Evolutionary conservation across 176 grass and related monocot genomes (phyloP).

Genomic region (Eleusine coracana): DNA sequence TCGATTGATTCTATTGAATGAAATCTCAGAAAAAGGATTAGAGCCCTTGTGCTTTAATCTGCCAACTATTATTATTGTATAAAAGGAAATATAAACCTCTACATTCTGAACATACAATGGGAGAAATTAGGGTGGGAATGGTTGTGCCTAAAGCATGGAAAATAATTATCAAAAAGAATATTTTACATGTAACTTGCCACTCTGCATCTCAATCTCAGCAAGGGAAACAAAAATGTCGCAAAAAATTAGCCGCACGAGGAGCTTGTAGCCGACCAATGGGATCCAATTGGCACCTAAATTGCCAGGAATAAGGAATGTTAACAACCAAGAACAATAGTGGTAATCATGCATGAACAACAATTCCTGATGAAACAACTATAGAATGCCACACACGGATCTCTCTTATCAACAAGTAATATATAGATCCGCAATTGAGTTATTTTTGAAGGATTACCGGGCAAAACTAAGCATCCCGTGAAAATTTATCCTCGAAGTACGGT

Average conservation of each 20-base stretch:
- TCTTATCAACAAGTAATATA: background rate
- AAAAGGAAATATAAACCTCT: background rate
- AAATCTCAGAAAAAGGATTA: background rate
- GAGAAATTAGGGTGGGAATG: background rate
- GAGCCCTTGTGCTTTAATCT: conserved; percentile 45
- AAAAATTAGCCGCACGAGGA: conserved; percentile 44
- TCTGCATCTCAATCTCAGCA: conserved; percentile 49
- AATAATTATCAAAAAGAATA: conserved; percentile 28
- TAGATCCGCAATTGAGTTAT: background rate
- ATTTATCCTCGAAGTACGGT: conserved; percentile 56
- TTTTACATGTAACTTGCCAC: conserved; percentile 36
- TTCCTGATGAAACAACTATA: background rate
- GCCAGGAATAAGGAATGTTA: conserved; percentile 23
- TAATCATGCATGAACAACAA: conserved; percentile 15
- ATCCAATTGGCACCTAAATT: conserved; percentile 47
- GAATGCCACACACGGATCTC: background rate
- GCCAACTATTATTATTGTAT: conserved; percentile 44
- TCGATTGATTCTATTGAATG: background rate
- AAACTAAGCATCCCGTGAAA: conserved; percentile 44
- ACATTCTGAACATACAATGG: conserved; percentile 31
- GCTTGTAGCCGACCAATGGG: conserved; percentile 36
- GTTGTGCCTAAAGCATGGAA: conserved; percentile 1
- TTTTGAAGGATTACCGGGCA: conserved; percentile 11
- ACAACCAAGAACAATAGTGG: background rate
- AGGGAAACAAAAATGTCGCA: conserved; percentile 42